Evolutionary conservation across 371 early-diverging fungal genomes (phyloP), one percentile per base, ranked within the genome.

Genomic region (Apophysomyces elegans): DNA sequence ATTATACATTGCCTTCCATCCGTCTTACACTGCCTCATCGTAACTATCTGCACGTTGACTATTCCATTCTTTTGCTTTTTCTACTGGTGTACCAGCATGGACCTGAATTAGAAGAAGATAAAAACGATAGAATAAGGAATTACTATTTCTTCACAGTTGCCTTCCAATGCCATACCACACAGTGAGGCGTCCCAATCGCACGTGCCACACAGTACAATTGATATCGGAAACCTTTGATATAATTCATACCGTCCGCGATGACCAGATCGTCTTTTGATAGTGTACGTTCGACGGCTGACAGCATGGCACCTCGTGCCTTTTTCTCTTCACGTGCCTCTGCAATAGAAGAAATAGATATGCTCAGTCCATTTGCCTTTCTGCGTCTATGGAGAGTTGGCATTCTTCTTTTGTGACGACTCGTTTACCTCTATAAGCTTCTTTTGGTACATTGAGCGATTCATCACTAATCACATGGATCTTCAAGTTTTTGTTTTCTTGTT

Each of bases 181-280:
- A 96, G 50, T 93, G 93, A 7, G 96, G 93, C 1, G 97, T 96
- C 46, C 92, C 87, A 35, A 94, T 85, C 21, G 92, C 93, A 45
- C 95, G 86, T 0, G 96, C 92, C 14, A 96, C 80, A 75, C 97
- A 96, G 76, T 94, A 96, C 12, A 98, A 85, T 75, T 98, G 98
- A 78, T 98, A 99, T 64, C 99, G 85, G 70, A 93, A 95, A 2
- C 99, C 97, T 80, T 99, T 99, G 76, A 99, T 97, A 78, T 98
- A 96, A 74, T 99, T 99, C 76, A 96, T 78, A 37, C 88, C 85
- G 73, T 99, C 99, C 5, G 88, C 93, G 60, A 99, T 95, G 13
- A 97, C 92, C 59, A 99, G 84, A 58, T 84, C 85, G 16, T 96
- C 92, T 61, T 88, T 88, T 37, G 90, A 86, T 47, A 97, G 70